Percentiles rank a stretch among this genome's conserved stretches.
phyloP scores from a whole-genome alignment of 805 yeast genomes.

The Diddensiella caesifluorescens region DNA sequence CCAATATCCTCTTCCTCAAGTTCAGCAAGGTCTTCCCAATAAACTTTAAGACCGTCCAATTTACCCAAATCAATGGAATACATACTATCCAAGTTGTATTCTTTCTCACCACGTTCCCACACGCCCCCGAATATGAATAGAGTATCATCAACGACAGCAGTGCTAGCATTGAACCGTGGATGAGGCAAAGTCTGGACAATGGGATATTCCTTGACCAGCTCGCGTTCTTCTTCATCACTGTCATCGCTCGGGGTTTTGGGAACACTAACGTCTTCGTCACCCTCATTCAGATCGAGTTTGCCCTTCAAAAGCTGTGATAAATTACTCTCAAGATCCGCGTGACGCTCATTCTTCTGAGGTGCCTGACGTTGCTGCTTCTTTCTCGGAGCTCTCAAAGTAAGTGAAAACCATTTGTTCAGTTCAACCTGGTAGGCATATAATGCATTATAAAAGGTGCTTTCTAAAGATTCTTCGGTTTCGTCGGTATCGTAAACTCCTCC shows the following conservation, averaged over 20 bases:
- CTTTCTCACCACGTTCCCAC: slow-evolving; percentile 85
- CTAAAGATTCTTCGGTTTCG: slow-evolving; percentile 89
- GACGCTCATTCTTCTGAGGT: slow-evolving; percentile 45
- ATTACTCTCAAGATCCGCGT: slow-evolving; percentile 76
- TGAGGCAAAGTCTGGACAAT: slow-evolving; percentile 68
- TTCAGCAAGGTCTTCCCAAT: slow-evolving; percentile 78
- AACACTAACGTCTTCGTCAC: slow-evolving; percentile 12
- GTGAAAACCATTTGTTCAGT: slow-evolving; percentile 79
- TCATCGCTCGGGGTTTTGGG: slow-evolving; percentile 23
- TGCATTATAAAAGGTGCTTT: slow-evolving; percentile 77
- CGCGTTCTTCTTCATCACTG: slow-evolving; percentile 37
- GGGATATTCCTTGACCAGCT: slow-evolving; percentile 45
- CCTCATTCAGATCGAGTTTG: slow-evolving; percentile 28
- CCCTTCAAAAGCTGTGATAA: slow-evolving; percentile 43
- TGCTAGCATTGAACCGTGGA: slow-evolving; percentile 78
- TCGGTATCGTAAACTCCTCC: slow-evolving; percentile 96
- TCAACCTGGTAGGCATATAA: slow-evolving; percentile 79
- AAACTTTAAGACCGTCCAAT: slow-evolving; percentile 79
- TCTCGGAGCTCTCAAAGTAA: slow-evolving; percentile 58
- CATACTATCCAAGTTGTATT: slow-evolving; percentile 75
- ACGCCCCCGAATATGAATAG: slow-evolving; percentile 85
- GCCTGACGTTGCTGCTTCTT: slow-evolving; percentile 42
- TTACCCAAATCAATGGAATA: slow-evolving; percentile 81
- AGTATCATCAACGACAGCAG: slow-evolving; percentile 79
- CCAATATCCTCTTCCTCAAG: slow-evolving; percentile 41